These are phyloP conservation scores for Phytophthora crassamura DNA, from an alignment of 352 stramenopile genomes.

Conservation along the genomic window DNA sequence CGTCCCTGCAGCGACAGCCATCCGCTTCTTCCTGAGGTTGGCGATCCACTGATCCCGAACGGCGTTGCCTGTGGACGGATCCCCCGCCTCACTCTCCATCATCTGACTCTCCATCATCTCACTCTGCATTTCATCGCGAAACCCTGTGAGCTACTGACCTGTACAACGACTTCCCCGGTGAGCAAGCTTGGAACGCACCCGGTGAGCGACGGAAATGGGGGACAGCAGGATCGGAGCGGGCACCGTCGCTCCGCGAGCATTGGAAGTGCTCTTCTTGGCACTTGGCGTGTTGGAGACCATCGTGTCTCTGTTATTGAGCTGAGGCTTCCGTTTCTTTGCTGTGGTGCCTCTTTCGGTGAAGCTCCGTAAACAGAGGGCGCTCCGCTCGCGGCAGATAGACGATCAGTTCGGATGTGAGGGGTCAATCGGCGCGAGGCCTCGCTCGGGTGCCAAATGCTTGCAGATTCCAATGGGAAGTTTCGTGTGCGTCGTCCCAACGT, in stretches of 20 bases:
- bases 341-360: conserved; percentile 23
- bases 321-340: conserved; percentile 15
- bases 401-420: conserved; percentile 46
- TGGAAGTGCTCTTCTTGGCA: conserved; percentile 38
- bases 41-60: conserved; percentile 87
- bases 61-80: conserved; percentile 51
- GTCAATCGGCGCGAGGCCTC: not conserved
- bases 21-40: conserved; percentile 82
- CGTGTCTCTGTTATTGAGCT: conserved; percentile 11
- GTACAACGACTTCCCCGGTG: not conserved
- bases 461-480: conserved; percentile 47
- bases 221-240: conserved; percentile 49
- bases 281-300: conserved; percentile 38
- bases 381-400: conserved; percentile 24
- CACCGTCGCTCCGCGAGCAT: conserved; percentile 22
- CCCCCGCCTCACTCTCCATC: conserved; percentile 29
- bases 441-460: conserved; percentile 12
- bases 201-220: conserved; percentile 58
- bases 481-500: conserved; percentile 31
- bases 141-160: conserved; percentile 15
- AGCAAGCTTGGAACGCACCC: conserved; percentile 35
- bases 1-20: conserved; percentile 41
- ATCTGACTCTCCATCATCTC: conserved; percentile 39
- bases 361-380: conserved; percentile 1
- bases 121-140: not conserved